phyloP scores from a whole-genome alignment of 352 stramenopile genomes.

The Globisporangium cylindrosporum region DNA sequence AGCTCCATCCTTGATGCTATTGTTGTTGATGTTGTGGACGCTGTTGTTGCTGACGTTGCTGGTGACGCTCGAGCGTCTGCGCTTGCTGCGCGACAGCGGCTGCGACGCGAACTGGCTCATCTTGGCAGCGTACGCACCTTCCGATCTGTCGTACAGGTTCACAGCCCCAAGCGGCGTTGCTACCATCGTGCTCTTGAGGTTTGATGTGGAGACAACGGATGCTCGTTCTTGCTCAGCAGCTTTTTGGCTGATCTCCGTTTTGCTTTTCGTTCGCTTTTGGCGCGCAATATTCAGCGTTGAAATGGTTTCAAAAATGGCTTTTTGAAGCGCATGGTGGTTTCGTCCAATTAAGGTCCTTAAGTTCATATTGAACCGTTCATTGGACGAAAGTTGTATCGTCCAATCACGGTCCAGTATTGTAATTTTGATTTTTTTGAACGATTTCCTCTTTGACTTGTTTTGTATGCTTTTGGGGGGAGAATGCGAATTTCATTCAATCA shows the following conservation, averaged over 20 bases:
- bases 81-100: slow-evolving; percentile 15
- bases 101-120: slow-evolving; percentile 18
- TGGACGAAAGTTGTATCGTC: too few relatives aligned
- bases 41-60: slow-evolving; percentile 6
- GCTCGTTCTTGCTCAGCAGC: neutral
- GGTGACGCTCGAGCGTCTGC: slow-evolving; percentile 11
- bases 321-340: neutral
- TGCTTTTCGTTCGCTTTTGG: slow-evolving; percentile 12
- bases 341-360: neutral
- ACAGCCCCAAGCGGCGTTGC: neutral
- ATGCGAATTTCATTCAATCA: too few relatives aligned
- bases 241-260: slow-evolving; percentile 6
- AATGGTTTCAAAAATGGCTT: slow-evolving; percentile 7
- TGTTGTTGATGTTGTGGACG: neutral
- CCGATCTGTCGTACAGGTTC: slow-evolving; percentile 20
- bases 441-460: too few relatives aligned
- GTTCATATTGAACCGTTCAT: neutral
- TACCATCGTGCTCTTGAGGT: neutral
- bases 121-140: slow-evolving; percentile 8
- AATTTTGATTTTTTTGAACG: too few relatives aligned
- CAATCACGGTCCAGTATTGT: too few relatives aligned
- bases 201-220: neutral
- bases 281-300: neutral
- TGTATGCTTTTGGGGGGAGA: too few relatives aligned
- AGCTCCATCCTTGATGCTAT: neutral